Base-by-base conservation (phyloP, 495 filamentous ascomycete species). In the Pseudevernia furfuracea region DNA sequence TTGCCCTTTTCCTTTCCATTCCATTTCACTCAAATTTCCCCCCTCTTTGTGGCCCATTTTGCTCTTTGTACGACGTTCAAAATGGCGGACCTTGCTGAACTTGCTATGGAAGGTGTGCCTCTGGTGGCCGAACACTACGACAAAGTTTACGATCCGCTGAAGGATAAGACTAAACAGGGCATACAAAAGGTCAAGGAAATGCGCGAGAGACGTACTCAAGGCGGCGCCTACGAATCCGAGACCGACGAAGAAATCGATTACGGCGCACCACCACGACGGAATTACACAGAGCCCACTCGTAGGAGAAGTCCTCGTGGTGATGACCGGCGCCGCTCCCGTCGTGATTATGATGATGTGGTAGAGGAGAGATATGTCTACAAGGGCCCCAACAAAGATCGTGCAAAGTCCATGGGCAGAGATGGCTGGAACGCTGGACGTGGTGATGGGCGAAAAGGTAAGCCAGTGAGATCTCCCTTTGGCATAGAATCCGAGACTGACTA, bases 201-300 rank as follows among this genome's bases (percentile, higher is more conserved):
- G 61, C 44, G 63, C 9, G 53, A 37, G 32, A 80, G 73, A 44
- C 76, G 68, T 4, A 28, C 48, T 7, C 48, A 52, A 23, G 75
- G 76, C 21, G 79, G 78, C n/a, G 73, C 76, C 38, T 71, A 75
- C 58, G 63, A 67, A n/a, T 66, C 65, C 17, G 73, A 74, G 41
- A 63, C 66, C 39, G 67, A 67, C 41, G 63, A 69, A 37, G 60
- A 69, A 25, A 28, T 66, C 57, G 60, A 70, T 7, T 41, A 46
- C 4, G 41, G 67, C 28, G 59, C 41, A 17, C 60, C 60, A 21
- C 49, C 60, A 11, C 43, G 49, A 44, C 68, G 63, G 17, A 62
- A 56, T 41, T 55, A 65, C 38, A 65, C 61, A 2, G 67, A 67
- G 52, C 52, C 52, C 30, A 23, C 52, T 55, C 62, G 59, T 3